A percentile compares a stretch with the other conserved stretches of the same genome.
Evolutionary conservation across 495 filamentous ascomycete species (phyloP).

Genomic region (Penicillium alfredii): DNA sequence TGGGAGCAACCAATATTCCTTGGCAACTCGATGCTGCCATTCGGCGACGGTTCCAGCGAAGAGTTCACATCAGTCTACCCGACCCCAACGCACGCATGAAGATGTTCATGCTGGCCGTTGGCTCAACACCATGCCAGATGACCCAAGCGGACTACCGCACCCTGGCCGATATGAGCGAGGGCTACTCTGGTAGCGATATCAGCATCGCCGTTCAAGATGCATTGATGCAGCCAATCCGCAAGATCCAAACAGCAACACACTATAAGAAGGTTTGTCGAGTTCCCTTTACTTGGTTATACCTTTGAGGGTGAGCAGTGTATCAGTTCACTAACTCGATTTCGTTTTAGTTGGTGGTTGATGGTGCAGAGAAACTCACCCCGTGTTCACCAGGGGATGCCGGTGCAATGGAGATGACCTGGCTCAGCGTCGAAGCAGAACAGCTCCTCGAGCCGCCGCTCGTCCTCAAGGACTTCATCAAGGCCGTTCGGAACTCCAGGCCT

Average conservation of each 20-base stretch:
- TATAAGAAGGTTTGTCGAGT: slow-evolving; percentile 76
- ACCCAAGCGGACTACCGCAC: slow-evolving; percentile 69
- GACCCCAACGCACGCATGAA: slow-evolving; percentile 83
- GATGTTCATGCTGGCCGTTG: slow-evolving; percentile 95
- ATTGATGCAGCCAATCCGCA: slow-evolving; percentile 93
- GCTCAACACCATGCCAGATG: slow-evolving; percentile 83
- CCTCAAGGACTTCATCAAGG: slow-evolving; percentile 90
- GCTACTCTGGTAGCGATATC: slow-evolving; percentile 95
- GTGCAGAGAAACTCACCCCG: slow-evolving; percentile 73
- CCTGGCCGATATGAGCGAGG: slow-evolving; percentile 76
- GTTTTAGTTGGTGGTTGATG: slow-evolving; percentile 63
- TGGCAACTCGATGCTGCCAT: slow-evolving; percentile 99
- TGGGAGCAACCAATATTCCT: slow-evolving; percentile 97
- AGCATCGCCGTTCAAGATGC: slow-evolving; percentile 95
- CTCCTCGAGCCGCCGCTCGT: slow-evolving; percentile 81
- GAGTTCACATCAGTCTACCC: slow-evolving; percentile 91
- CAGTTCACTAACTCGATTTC: slow-evolving; percentile 1
- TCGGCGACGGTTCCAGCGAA: slow-evolving; percentile 87
- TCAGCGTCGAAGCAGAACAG: slow-evolving; percentile 70
- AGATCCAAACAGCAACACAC: slow-evolving; percentile 97
- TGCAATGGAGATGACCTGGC: slow-evolving; percentile 92
- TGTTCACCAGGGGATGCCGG: slow-evolving; percentile 87
- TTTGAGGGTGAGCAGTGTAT: too few species aligned
- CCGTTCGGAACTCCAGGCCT: slow-evolving; percentile 77
- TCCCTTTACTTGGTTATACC: too few species aligned